These are phyloP conservation scores for Tephrocybe sp. DNA, from an alignment of 768 basidiomycete species.

Conservation along the genomic window DNA sequence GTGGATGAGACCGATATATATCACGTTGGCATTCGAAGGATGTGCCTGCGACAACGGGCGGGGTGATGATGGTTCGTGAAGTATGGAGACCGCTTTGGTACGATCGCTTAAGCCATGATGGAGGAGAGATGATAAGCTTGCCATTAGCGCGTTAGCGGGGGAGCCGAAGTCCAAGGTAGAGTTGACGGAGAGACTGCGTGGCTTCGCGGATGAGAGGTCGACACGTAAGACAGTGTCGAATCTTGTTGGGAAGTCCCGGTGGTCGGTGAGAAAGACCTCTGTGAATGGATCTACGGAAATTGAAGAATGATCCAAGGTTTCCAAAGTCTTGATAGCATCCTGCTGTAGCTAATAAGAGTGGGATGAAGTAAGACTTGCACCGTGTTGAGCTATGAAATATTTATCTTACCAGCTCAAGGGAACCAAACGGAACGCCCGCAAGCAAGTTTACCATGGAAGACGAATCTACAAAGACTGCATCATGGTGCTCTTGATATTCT, in stretches of 20 bases:
- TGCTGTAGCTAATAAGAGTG: conserved; percentile 54
- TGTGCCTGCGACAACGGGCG: conserved; percentile 55
- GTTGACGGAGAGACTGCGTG: conserved; percentile 42
- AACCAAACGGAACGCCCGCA: conserved; percentile 71
- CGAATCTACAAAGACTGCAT: conserved; percentile 76
- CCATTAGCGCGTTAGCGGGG: conserved; percentile 51
- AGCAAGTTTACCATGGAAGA: conserved; percentile 77
- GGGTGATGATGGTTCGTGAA: conserved; percentile 47
- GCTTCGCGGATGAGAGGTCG: conserved; percentile 50
- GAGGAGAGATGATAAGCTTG: conserved; percentile 49
- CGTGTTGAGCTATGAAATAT: not conserved
- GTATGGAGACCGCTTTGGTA: conserved; percentile 59
- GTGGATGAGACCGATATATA: conserved; percentile 78
- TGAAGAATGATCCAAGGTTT: conserved; percentile 50
- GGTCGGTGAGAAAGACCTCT: conserved; percentile 71
- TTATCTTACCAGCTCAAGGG: conserved; percentile 68
- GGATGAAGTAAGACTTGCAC: not conserved
- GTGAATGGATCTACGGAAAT: conserved; percentile 63
- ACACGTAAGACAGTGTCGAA: conserved; percentile 76
- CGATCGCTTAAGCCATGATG: conserved; percentile 76
- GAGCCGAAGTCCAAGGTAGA: conserved; percentile 61
- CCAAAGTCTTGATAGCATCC: conserved; percentile 76
- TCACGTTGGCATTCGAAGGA: conserved; percentile 44
- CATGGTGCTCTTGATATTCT: conserved; percentile 50
- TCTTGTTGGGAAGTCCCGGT: conserved; percentile 58